A percentile compares a stretch with the other conserved stretches of the same genome.
These are phyloP conservation scores for Urtica urens DNA, from an alignment of 306 rosid genomes.

Conservation along the genomic window DNA sequence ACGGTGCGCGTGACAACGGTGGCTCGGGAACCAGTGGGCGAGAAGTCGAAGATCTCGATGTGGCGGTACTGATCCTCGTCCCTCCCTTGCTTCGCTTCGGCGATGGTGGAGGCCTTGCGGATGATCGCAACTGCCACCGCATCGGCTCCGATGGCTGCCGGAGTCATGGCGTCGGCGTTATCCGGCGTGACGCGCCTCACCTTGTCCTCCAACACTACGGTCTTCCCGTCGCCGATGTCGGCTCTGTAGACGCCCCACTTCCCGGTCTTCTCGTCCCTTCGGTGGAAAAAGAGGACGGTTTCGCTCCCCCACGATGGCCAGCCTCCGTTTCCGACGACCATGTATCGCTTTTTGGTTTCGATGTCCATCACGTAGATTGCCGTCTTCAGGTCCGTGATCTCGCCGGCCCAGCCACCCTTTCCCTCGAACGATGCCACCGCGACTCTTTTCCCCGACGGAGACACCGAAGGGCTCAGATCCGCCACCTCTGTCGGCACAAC, in stretches of 20 bases:
- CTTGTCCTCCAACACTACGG: neutral
- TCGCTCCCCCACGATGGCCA: constrained; percentile 11
- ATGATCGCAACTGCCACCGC: neutral
- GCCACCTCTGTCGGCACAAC: neutral
- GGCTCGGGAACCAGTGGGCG: neutral
- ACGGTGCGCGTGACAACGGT: neutral
- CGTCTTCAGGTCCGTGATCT: constrained; percentile 3
- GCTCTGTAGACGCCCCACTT: constrained; percentile 1
- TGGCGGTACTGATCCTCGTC: constrained; percentile 1
- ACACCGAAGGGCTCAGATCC: constrained; percentile 4
- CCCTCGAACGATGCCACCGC: constrained; percentile 7
- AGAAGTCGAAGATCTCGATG: constrained; percentile 2
- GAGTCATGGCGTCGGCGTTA: neutral
- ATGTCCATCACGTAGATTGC: constrained; percentile 3
- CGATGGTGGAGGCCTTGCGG: neutral
- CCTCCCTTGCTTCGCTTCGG: neutral
- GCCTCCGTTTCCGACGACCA: neutral
- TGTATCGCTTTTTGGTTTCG: neutral
- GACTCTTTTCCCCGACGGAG: constrained; percentile 2
- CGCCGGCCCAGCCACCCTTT: neutral
- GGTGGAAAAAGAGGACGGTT: constrained; percentile 7
- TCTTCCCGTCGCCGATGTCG: neutral
- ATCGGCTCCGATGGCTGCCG: neutral
- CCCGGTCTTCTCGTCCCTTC: neutral
- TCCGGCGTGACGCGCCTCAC: neutral